Conservation (phyloP, 1,284 basidiomycete genomes). For the Trametes polyzona region DNA sequence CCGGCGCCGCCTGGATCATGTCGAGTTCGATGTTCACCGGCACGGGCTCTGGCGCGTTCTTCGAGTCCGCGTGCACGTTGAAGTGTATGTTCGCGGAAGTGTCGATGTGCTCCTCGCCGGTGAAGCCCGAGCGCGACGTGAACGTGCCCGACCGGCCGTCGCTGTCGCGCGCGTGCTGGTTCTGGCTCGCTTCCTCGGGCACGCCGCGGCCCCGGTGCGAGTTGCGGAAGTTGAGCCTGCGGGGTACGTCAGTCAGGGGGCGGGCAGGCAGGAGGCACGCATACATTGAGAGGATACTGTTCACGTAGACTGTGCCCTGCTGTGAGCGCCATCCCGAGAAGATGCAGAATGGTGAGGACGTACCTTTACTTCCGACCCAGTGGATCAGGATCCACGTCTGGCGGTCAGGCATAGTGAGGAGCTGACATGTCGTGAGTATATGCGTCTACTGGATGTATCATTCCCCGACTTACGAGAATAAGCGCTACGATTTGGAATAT, state of each 20-base stretch:
- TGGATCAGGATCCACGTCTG: constrained; percentile 42
- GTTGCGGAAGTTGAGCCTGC: constrained; percentile 41
- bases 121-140: constrained; percentile 13
- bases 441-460: background rate
- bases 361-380: constrained; percentile 41
- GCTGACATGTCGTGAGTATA: constrained; percentile 27
- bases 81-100: constrained; percentile 29
- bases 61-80: constrained; percentile 23
- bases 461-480: constrained; percentile 28
- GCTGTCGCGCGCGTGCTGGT: constrained; percentile 25
- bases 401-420: constrained; percentile 36
- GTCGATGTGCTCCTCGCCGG: constrained; percentile 4
- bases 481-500: background rate
- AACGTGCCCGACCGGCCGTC: constrained; percentile 4
- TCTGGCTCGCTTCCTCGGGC: constrained; percentile 39
- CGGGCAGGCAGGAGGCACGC: background rate
- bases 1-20: constrained; percentile 1
- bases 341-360: constrained; percentile 3
- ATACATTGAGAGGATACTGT: constrained; percentile 31
- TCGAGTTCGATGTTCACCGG: constrained; percentile 24
- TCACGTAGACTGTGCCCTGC: constrained; percentile 26
- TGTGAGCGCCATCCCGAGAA: background rate
- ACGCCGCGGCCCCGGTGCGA: constrained; percentile 37
- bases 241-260: background rate
- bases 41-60: constrained; percentile 13